A percentile compares a stretch with the other conserved stretches of the same genome.
These are phyloP conservation scores for Suillus hirtellus DNA, from an alignment of 768 basidiomycete genomes.

Conservation along the genomic window DNA sequence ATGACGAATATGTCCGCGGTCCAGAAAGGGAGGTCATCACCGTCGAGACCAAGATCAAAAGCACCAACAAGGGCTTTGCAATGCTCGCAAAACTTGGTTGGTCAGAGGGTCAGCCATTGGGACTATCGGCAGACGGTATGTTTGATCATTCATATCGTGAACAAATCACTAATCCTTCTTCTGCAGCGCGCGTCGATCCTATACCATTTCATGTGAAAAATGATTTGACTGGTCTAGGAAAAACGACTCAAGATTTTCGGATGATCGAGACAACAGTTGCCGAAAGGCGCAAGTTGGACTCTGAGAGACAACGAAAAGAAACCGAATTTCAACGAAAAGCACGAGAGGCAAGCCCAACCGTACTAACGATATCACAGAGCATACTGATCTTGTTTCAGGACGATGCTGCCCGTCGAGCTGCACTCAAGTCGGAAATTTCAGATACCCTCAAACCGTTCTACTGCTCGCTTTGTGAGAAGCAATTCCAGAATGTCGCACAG, in stretches of 20 bases:
- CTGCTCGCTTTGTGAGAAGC: constrained; percentile 82
- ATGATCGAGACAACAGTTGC: constrained; percentile 87
- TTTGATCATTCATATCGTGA: constrained; percentile 4
- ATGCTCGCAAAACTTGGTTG: constrained; percentile 83
- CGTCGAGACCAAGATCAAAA: constrained; percentile 78
- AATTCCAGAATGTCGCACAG: constrained; percentile 82
- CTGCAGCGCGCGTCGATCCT: constrained; percentile 75
- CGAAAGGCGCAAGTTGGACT: constrained; percentile 76
- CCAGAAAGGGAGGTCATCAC: constrained; percentile 67
- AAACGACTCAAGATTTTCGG: constrained; percentile 72
- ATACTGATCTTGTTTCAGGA: constrained; percentile 44
- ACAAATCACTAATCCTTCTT: constrained; percentile 1
- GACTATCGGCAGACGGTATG: constrained; percentile 73
- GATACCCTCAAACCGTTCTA: constrained; percentile 74
- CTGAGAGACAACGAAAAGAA: constrained; percentile 79
- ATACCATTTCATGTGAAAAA: constrained; percentile 79
- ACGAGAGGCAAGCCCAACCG: constrained; percentile 56
- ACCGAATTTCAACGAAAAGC: constrained; percentile 72
- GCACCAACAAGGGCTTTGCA: constrained; percentile 77
- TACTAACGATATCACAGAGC: background rate
- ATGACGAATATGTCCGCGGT: constrained; percentile 62
- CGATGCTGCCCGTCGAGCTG: constrained; percentile 60
- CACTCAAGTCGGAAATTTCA: constrained; percentile 67
- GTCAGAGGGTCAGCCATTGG: constrained; percentile 77
- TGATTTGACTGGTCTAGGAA: constrained; percentile 79